Evolutionary conservation across 345 rosid species (phyloP).

Genomic region (Arabidopsis arenosa): DNA sequence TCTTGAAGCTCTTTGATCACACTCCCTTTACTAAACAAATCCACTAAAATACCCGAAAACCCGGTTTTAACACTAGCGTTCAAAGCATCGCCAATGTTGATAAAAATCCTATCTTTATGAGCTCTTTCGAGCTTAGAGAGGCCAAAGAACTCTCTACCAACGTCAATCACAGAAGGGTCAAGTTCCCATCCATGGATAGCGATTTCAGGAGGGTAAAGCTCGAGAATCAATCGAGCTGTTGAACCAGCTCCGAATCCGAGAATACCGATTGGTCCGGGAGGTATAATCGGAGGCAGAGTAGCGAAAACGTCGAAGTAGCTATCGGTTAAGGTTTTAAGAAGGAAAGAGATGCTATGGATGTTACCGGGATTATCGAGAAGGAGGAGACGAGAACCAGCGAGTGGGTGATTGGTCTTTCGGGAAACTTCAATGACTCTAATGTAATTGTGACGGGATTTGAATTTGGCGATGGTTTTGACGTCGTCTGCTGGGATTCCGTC

Average conservation of each 20-base stretch:
- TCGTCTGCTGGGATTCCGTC: conserved; percentile 72
- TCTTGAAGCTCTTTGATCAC: conserved; percentile 89
- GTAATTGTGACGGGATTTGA: conserved; percentile 80
- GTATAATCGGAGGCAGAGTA: conserved; percentile 72
- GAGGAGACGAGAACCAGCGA: conserved; percentile 64
- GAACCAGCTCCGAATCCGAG: conserved; percentile 93
- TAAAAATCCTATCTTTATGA: conserved; percentile 60
- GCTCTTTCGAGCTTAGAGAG: conserved; percentile 68
- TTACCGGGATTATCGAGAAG: conserved; percentile 87
- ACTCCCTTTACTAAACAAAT: conserved; percentile 73
- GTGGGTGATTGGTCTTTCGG: conserved; percentile 69
- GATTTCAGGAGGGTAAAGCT: conserved; percentile 62
- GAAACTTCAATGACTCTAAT: conserved; percentile 83
- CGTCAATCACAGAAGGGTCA: conserved; percentile 77
- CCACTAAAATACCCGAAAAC: conserved; percentile 65
- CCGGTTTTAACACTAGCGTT: conserved; percentile 58
- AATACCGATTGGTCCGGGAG: conserved; percentile 76
- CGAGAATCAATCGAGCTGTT: conserved; percentile 68
- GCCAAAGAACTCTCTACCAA: conserved; percentile 79
- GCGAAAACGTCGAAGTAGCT: conserved; percentile 92
- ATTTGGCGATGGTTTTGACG: conserved; percentile 67
- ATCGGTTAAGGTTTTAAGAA: conserved; percentile 63
- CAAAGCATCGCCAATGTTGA: conserved; percentile 74
- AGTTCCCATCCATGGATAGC: conserved; percentile 89
- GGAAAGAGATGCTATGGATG: conserved; percentile 89